phyloP scores from a whole-genome alignment of 345 rosid genomes.

The Boechera retrofracta region DNA sequence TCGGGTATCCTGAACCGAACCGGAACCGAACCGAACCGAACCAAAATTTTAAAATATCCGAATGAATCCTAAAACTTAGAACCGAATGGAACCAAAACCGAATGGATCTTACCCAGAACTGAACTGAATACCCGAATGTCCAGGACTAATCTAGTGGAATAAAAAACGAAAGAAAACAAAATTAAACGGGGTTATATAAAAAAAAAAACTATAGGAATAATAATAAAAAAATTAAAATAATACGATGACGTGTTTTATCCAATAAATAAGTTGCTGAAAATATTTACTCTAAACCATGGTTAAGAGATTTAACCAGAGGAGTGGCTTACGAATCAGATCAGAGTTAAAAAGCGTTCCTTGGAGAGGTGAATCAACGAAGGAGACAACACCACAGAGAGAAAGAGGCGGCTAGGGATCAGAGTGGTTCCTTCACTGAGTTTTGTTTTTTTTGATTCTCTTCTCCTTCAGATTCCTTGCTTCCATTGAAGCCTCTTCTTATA shows the following conservation, averaged over 20 bases:
- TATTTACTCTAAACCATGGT: conserved; percentile 42
- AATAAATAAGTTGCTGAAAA: conserved; percentile 11
- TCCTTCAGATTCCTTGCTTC: conserved; percentile 35
- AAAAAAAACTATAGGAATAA: not conserved
- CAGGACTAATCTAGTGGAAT: not conserved
- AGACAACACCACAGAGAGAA: conserved; percentile 31
- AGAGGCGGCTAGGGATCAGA: conserved; percentile 45
- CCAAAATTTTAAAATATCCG: no score
- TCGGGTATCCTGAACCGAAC: no score
- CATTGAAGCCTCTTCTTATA: not conserved
- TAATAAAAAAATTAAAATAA: conserved; percentile 23
- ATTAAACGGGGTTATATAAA: not conserved
- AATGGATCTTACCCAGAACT: no score
- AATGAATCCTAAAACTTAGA: no score
- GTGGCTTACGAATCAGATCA: not conserved
- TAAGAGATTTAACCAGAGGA: conserved; percentile 44
- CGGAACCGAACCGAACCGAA: no score
- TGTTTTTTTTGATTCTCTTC: not conserved
- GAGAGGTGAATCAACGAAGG: conserved; percentile 35
- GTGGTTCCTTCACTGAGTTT: conserved; percentile 32
- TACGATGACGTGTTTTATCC: conserved; percentile 34
- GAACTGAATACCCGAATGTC: no score
- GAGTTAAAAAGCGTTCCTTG: conserved; percentile 44
- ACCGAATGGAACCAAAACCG: no score
- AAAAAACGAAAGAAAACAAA: not conserved